Percentiles rank a stretch among this genome's conserved stretches.
These are phyloP conservation scores for Macrolepiota dolichaula DNA, from an alignment of 768 basidiomycete genomes.

Conservation along the genomic window DNA sequence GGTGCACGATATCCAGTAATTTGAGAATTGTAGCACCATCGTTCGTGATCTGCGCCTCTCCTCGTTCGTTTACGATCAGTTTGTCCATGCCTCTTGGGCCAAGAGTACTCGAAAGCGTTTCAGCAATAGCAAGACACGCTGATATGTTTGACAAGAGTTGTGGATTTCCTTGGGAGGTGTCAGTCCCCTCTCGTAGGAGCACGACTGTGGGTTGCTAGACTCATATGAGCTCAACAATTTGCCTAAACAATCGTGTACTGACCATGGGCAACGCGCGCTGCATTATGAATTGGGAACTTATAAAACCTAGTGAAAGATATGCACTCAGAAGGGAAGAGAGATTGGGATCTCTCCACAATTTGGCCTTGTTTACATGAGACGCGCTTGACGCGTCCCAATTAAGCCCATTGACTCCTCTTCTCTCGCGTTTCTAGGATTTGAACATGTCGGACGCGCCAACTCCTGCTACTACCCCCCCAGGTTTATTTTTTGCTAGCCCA, in stretches of 20 bases:
- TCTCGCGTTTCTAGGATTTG: slow-evolving; percentile 10
- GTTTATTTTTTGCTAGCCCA: slow-evolving; percentile 59
- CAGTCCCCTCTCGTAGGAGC: slow-evolving; percentile 93
- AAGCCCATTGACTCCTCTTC: slow-evolving; percentile 20
- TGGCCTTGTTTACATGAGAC: slow-evolving; percentile 34
- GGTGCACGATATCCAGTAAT: slow-evolving; percentile 96
- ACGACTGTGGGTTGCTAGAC: slow-evolving; percentile 94
- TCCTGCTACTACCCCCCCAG: slow-evolving; percentile 28
- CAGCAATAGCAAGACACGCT: slow-evolving; percentile 90
- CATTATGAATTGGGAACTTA: slow-evolving; percentile 51
- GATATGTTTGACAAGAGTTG: slow-evolving; percentile 95
- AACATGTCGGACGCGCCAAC: slow-evolving; percentile 24
- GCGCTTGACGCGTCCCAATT: slow-evolving; percentile 33
- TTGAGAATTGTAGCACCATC: slow-evolving; percentile 99
- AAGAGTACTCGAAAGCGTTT: slow-evolving; percentile 91
- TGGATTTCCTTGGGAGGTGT: slow-evolving; percentile 90
- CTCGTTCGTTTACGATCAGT: slow-evolving; percentile 89
- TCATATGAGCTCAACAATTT: slow-evolving; percentile 13
- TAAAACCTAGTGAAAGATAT: slow-evolving; percentile 18
- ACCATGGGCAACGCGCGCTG: slow-evolving; percentile 84
- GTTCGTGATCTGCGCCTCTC: slow-evolving; percentile 98
- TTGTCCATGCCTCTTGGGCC: slow-evolving; percentile 99
- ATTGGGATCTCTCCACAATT: slow-evolving; percentile 27
- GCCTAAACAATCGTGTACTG: slow-evolving; percentile 6
- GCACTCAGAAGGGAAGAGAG: slow-evolving; percentile 15